Evolutionary conservation across 768 basidiomycete genomes (phyloP), one percentile per base, ranked within the genome.

Genomic region (Crassisporium funariophilum): DNA sequence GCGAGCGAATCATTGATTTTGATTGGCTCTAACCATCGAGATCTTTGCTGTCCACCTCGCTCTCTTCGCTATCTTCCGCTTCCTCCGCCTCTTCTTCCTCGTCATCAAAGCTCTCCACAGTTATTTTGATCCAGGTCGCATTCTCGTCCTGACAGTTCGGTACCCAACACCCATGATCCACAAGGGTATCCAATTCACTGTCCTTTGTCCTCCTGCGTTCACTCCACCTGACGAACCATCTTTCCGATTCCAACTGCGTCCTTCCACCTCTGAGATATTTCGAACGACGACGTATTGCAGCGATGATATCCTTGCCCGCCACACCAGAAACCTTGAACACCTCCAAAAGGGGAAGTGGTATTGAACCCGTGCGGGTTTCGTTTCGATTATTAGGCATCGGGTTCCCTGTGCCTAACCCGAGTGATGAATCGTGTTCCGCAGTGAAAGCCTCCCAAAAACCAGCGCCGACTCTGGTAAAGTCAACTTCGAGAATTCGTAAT

Each of bases 401-500:
- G 5, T 11, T 5, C 29, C 5, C 29, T 31, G 29, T 31, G 11
- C 29, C n/a, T 31, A n/a, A n/a, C n/a, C n/a, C 29, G 11, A 11
- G 22, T 29, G 37, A 27, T 24, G 16, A 15, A 20, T 2, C 10
- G 4, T 21, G 38, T 31, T 35, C 41, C 23, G 48, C 61, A 17
- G 66, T 56, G 29, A 76, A 63, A 6, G 72, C 61, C n/a, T 59
- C 56, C 56, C 64, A 66, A 25, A 73, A 65, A 19, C 43, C 52
- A 1, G 58, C 48, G 10, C 62, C 55, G 1, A 75, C 62, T 41
- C 63, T 63, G 23, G 57, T 50, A 48, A 77, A 76, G 53, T 76
- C 73, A 36, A 74, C 68, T 49, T 78, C 75, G 21, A 79, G 64
- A 10, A 59, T 50, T 37, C 64, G 62, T 13, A 79, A 60, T 16